Percentiles rank a stretch among this genome's conserved stretches.
Evolutionary conservation across 768 basidiomycete genomes (phyloP).

Genomic region (Kwoniella mangroviensis): DNA sequence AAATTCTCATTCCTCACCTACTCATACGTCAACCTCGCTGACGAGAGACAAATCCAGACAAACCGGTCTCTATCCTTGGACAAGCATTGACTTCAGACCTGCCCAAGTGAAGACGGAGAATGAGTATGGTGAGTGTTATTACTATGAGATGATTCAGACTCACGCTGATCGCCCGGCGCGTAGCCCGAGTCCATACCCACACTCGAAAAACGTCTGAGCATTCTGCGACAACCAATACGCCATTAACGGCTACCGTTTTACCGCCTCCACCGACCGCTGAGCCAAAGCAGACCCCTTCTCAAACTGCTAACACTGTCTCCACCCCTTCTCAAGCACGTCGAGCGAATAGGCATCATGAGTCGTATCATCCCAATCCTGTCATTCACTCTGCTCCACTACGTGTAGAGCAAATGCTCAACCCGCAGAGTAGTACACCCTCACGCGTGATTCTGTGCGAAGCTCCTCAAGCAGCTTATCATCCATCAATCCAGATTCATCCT

Average conservation of each 20-base stretch:
- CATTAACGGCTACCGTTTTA: not conserved
- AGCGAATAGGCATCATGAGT: not conserved
- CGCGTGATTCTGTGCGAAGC: constrained; percentile 22
- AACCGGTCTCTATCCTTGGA: constrained; percentile 17
- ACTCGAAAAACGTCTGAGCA: constrained; percentile 10
- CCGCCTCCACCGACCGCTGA: not conserved
- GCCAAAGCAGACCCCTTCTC: not conserved
- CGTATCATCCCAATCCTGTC: not conserved
- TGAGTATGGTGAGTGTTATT: constrained; percentile 45
- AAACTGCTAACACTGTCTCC: not conserved
- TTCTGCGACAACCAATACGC: not conserved
- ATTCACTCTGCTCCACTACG: constrained; percentile 15
- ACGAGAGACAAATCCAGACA: not conserved
- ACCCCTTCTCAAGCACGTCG: not conserved
- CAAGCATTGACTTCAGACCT: constrained; percentile 40
- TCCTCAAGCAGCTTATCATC: not conserved
- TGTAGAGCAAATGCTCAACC: constrained; percentile 30
- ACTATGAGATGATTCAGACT: not conserved
- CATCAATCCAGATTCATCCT: not conserved
- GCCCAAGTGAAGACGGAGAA: constrained; percentile 34
- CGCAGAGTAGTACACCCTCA: constrained; percentile 11
- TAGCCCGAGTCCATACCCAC: constrained; percentile 20
- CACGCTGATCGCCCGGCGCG: not conserved
- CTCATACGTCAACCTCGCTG: not conserved
- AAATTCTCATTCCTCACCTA: too few species aligned